Evolutionary conservation across 2,329 filamentous ascomycete genomes (phyloP).

Genomic region (Calycina marina): DNA sequence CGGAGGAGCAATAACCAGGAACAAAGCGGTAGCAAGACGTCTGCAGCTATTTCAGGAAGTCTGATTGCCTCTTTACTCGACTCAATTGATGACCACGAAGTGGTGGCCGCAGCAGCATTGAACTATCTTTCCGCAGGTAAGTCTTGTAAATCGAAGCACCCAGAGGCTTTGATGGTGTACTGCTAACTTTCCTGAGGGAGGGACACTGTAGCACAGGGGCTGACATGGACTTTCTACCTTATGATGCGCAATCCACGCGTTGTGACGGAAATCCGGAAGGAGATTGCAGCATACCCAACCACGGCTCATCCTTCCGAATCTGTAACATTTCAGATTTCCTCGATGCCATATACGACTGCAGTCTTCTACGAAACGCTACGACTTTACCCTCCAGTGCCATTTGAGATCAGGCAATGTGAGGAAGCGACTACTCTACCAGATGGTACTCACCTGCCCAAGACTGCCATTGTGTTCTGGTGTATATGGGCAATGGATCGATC

Average conservation of each 20-base stretch:
- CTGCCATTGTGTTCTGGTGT: slow-evolving; percentile 45
- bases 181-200: slow-evolving; percentile 27
- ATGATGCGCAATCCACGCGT: slow-evolving; percentile 36
- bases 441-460: slow-evolving; percentile 39
- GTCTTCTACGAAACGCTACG: slow-evolving; percentile 48
- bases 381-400: slow-evolving; percentile 48
- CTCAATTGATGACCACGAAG: slow-evolving; percentile 35
- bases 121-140: slow-evolving; percentile 48
- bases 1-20: slow-evolving; percentile 16
- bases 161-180: too few relatives aligned
- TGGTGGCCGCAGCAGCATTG: slow-evolving; percentile 48
- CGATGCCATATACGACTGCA: slow-evolving; percentile 41
- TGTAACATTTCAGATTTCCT: slow-evolving; percentile 17
- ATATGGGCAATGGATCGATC: slow-evolving; percentile 51
- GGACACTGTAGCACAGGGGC: slow-evolving; percentile 49
- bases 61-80: slow-evolving; percentile 47
- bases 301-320: slow-evolving; percentile 5
- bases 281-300: slow-evolving; percentile 21
- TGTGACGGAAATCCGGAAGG: slow-evolving; percentile 28
- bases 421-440: slow-evolving; percentile 39
- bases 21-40: slow-evolving; percentile 5
- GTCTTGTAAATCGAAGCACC: neutral
- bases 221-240: slow-evolving; percentile 50
- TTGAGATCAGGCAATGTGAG: slow-evolving; percentile 48
- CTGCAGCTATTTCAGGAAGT: slow-evolving; percentile 32